A percentile compares a stretch with the other conserved stretches of the same genome.
Conservation (phyloP, 768 basidiomycete species). For the Calocera viscosa region DNA sequence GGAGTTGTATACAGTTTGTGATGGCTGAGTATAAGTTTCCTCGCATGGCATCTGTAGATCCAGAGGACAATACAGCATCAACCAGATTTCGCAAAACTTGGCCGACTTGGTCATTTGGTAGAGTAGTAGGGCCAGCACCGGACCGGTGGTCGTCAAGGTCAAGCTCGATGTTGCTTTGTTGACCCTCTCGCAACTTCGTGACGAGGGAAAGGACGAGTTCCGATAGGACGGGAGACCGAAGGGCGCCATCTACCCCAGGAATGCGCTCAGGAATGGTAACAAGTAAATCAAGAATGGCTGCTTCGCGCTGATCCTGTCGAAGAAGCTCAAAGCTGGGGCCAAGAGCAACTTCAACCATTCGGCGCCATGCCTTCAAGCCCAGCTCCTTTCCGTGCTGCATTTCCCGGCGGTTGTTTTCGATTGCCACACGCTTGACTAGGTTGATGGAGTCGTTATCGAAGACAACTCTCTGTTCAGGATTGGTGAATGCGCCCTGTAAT, state of each 20-base stretch:
- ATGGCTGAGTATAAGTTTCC: slow-evolving; percentile 91
- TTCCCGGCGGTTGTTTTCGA: slow-evolving; percentile 79
- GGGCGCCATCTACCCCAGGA: slow-evolving; percentile 49
- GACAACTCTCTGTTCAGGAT: slow-evolving; percentile 31
- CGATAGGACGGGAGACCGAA: slow-evolving; percentile 62
- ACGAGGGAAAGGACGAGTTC: slow-evolving; percentile 70
- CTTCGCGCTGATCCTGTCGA: slow-evolving; percentile 70
- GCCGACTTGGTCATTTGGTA: slow-evolving; percentile 71
- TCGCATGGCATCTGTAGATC: slow-evolving; percentile 70
- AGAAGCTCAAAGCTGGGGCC: slow-evolving; percentile 77
- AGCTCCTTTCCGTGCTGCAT: slow-evolving; percentile 55
- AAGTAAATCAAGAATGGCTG: slow-evolving; percentile 80
- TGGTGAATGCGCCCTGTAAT: slow-evolving; percentile 48
- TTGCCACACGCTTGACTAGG: slow-evolving; percentile 68
- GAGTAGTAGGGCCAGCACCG: slow-evolving; percentile 34
- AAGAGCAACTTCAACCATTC: slow-evolving; percentile 70
- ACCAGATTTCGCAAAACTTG: slow-evolving; percentile 60
- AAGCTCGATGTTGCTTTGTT: slow-evolving; percentile 44
- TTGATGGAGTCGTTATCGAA: slow-evolving; percentile 50
- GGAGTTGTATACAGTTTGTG: slow-evolving; percentile 80
- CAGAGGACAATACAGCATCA: slow-evolving; percentile 61
- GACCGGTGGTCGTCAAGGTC: slow-evolving; percentile 30
- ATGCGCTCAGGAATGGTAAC: slow-evolving; percentile 65
- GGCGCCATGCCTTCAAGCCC: slow-evolving; percentile 75
- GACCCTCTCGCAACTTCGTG: slow-evolving; percentile 78